Conservation (phyloP, 331 rosid species). For the Saraca asoca region DNA sequence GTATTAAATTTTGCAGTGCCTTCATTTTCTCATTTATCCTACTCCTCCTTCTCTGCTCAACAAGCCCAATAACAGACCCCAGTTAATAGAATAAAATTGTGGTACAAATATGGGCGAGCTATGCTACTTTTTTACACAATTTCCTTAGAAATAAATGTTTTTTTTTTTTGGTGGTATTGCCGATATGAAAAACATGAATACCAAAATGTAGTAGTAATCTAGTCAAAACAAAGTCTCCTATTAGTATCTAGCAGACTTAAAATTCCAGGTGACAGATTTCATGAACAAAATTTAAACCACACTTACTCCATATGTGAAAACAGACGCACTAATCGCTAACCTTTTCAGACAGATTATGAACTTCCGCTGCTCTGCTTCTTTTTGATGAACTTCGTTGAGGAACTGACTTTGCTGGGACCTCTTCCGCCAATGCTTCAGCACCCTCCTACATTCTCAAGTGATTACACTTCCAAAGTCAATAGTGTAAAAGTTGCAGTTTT, state of each 20-base stretch:
- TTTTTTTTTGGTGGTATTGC: too few relatives aligned
- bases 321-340: conserved; percentile 36
- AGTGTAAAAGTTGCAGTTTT: neutral
- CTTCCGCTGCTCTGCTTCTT: conserved; percentile 93
- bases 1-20: conserved; percentile 87
- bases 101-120: too few relatives aligned
- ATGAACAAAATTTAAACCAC: conserved; percentile 19
- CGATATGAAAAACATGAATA: too few relatives aligned
- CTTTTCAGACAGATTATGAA: conserved; percentile 94
- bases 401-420: conserved; percentile 41
- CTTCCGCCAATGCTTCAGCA: conserved; percentile 60
- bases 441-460: conserved; percentile 56
- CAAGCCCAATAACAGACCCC: conserved; percentile 26
- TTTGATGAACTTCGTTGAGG: conserved; percentile 64
- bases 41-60: conserved; percentile 84
- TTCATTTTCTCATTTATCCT: conserved; percentile 93
- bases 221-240: too few relatives aligned
- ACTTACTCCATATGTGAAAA: neutral
- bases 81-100: too few relatives aligned
- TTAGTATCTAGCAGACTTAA: too few relatives aligned
- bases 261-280: too few relatives aligned
- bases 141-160: too few relatives aligned
- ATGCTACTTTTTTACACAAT: too few relatives aligned
- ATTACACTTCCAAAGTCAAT: neutral
- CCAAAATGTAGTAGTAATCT: too few relatives aligned